phyloP scores from a whole-genome alignment of 257 asterid species.

The Voacanga thouarsii region DNA sequence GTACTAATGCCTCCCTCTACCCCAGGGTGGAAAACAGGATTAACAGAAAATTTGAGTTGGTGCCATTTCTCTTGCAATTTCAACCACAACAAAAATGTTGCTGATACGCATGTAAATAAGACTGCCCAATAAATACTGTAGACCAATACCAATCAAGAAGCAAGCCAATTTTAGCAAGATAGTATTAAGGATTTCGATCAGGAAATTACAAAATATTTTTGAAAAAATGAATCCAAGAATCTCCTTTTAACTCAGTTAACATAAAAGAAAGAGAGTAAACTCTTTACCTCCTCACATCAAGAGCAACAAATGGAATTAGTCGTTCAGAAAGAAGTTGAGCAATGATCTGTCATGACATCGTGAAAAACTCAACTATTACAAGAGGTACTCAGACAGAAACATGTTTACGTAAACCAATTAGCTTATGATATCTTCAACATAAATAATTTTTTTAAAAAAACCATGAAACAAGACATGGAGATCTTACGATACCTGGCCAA shows the following conservation, averaged over 20 bases:
- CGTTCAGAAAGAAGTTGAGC: slow-evolving; percentile 99
- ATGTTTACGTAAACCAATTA: not conserved
- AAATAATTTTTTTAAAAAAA: not conserved
- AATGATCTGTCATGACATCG: slow-evolving; percentile 61
- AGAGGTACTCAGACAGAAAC: slow-evolving; percentile 5
- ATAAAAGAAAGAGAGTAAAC: slow-evolving; percentile 1
- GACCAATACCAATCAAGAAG: not conserved
- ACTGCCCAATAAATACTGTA: not conserved
- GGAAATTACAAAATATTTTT: not conserved
- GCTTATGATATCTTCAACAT: slow-evolving; percentile 1
- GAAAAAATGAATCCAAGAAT: not conserved
- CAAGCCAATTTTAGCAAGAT: not conserved
- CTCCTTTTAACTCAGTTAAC: not conserved
- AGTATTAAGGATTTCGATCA: not conserved
- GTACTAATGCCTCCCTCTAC: not conserved
- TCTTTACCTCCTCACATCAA: slow-evolving; percentile 91
- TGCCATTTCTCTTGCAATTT: not conserved
- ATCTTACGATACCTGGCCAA: slow-evolving; percentile 74
- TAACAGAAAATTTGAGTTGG: not conserved
- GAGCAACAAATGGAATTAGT: slow-evolving; percentile 97
- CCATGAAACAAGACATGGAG: slow-evolving; percentile 10
- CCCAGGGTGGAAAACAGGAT: not conserved
- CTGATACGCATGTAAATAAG: not conserved
- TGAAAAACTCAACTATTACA: slow-evolving; percentile 11
- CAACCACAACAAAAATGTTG: not conserved